Percentiles rank a stretch among this genome's conserved stretches.
Evolutionary conservation across 2,329 filamentous ascomycete genomes (phyloP).

Genomic region (Neofusicoccum laricinum): DNA sequence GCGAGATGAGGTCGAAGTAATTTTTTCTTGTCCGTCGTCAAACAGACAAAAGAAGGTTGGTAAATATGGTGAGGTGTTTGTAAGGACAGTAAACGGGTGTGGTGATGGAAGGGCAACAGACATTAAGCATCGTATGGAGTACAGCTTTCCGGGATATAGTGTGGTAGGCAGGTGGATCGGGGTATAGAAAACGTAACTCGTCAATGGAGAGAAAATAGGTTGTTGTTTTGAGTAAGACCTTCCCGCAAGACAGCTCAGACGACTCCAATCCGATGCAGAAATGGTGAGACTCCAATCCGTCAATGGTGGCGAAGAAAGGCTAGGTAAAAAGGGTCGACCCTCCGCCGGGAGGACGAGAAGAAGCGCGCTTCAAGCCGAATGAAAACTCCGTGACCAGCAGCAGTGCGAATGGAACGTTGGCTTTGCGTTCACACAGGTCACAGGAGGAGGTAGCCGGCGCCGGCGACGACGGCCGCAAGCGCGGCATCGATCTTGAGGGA

Average conservation of each 20-base stretch:
- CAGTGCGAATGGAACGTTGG: neutral
- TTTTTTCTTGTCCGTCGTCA: neutral
- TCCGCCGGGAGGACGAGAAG: conserved; percentile 5
- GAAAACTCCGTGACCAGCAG: neutral
- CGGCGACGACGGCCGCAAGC: conserved; percentile 30
- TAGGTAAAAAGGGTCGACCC: neutral
- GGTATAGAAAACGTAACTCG: conserved; percentile 17
- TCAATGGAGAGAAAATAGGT: conserved; percentile 11
- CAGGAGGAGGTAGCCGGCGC: conserved; percentile 34
- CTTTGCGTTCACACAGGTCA: conserved; percentile 16
- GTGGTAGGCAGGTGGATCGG: conserved; percentile 4
- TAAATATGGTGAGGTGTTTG: neutral
- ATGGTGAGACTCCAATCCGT: conserved; percentile 13
- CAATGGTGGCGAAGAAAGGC: neutral
- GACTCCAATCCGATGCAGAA: conserved; percentile 15
- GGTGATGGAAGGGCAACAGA: conserved; percentile 12
- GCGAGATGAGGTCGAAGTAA: conserved; percentile 10
- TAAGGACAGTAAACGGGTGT: conserved; percentile 3
- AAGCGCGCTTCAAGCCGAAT: neutral
- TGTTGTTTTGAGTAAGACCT: neutral
- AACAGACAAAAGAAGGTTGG: neutral
- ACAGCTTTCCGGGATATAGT: conserved; percentile 10
- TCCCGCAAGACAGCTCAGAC: conserved; percentile 11
- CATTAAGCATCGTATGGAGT: conserved; percentile 16
- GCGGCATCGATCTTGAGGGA: conserved; percentile 30